Evolutionary conservation across 2,329 filamentous ascomycete genomes (phyloP).

Genomic region (Tolypocladium endophyticum): DNA sequence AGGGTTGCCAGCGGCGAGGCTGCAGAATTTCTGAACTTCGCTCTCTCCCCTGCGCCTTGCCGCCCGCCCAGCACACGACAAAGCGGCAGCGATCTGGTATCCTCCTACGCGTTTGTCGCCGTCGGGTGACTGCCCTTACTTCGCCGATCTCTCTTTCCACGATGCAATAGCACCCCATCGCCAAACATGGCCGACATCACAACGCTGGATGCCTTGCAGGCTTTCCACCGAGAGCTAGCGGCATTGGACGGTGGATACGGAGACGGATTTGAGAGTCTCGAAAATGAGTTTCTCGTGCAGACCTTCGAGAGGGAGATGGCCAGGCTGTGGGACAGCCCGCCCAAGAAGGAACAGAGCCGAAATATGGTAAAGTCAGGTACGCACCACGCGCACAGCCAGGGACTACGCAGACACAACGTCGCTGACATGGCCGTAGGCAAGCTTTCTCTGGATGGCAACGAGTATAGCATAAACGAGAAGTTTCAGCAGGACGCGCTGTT

Average conservation of each 20-base stretch:
- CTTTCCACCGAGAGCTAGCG: constrained; percentile 75
- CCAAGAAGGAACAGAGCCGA: constrained; percentile 66
- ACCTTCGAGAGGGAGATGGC: constrained; percentile 64
- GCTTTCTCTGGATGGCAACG: constrained; percentile 58
- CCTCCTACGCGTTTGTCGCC: not conserved
- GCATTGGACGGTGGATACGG: constrained; percentile 60
- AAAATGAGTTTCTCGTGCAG: constrained; percentile 58
- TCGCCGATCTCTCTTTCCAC: constrained; percentile 9
- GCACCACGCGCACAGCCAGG: constrained; percentile 8
- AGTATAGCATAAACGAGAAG: constrained; percentile 74
- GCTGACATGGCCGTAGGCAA: constrained; percentile 47
- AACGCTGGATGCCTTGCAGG: constrained; percentile 67
- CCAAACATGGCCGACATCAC: constrained; percentile 60
- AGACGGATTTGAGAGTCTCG: constrained; percentile 52
- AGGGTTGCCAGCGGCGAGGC: constrained; percentile 17
- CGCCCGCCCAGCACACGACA: constrained; percentile 2
- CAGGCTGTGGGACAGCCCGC: constrained; percentile 61
- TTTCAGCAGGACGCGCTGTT: constrained; percentile 77
- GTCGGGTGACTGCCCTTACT: not conserved
- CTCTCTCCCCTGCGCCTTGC: not conserved
- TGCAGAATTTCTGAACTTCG: constrained; percentile 17
- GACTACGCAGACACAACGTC: not conserved
- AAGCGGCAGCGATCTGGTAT: constrained; percentile 5
- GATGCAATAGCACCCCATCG: constrained; percentile 35
- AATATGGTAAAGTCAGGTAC: constrained; percentile 58